Conservation (phyloP, 768 basidiomycete species). For the Rhodotorula diobovata region DNA sequence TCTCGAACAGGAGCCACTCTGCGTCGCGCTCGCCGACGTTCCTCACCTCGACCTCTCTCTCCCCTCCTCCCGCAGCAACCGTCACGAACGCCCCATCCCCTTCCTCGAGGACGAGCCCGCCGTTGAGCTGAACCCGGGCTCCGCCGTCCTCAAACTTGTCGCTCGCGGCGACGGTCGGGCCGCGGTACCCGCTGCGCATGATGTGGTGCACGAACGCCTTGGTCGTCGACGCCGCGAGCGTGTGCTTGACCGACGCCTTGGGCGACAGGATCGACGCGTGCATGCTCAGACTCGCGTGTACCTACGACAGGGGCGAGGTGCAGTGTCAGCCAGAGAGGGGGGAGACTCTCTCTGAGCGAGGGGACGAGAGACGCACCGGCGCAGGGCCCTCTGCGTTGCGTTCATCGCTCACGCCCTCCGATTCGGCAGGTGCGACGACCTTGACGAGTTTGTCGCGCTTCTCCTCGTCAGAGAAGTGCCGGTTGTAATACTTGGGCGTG, state of each 20-base stretch:
- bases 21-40: constrained; percentile 64
- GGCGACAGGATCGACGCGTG: constrained; percentile 70
- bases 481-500: constrained; percentile 75
- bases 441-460: constrained; percentile 68
- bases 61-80: constrained; percentile 45
- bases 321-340: constrained; percentile 48
- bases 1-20: constrained; percentile 76
- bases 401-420: constrained; percentile 57
- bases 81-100: constrained; percentile 83
- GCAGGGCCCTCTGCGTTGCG: constrained; percentile 74
- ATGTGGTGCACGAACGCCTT: constrained; percentile 82
- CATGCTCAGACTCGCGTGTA: constrained; percentile 54
- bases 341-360: neutral
- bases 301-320: constrained; percentile 3
- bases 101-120: constrained; percentile 61
- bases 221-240: constrained; percentile 49
- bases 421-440: constrained; percentile 69
- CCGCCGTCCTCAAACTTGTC: constrained; percentile 53
- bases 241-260: constrained; percentile 56
- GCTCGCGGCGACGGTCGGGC: constrained; percentile 52
- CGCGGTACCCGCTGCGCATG: constrained; percentile 70
- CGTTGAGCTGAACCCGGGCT: constrained; percentile 57
- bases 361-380: constrained; percentile 53
- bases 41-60: constrained; percentile 50
- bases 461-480: constrained; percentile 73